Evolutionary conservation across 208 protist genomes (phyloP).

Genomic region (Crithidia brevicula): DNA sequence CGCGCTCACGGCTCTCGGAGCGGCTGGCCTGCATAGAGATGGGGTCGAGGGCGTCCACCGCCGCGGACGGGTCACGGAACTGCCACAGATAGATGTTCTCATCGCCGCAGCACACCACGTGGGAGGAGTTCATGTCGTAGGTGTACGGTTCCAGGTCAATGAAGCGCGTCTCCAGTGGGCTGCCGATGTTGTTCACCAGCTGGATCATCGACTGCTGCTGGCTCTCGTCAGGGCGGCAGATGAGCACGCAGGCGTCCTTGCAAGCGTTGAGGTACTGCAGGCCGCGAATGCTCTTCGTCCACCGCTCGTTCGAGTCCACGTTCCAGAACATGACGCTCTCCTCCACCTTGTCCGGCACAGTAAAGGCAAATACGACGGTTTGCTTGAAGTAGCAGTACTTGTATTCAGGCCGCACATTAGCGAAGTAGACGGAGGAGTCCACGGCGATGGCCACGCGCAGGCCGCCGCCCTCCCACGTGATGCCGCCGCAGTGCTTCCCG

Average conservation of each 20-base stretch:
- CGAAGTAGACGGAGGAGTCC: conserved; percentile 97
- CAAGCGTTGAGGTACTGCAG: conserved; percentile 77
- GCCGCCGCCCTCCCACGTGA: conserved; percentile 95
- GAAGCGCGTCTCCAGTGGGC: conserved; percentile 92
- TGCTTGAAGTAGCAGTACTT: conserved; percentile 95
- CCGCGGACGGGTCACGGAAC: conserved; percentile 84
- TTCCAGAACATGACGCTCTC: conserved; percentile 97
- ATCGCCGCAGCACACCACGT: conserved; percentile 92
- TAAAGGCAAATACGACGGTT: conserved; percentile 94
- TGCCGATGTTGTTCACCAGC: conserved; percentile 96
- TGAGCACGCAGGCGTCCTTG: conserved; percentile 91
- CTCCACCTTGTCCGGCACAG: conserved; percentile 89
- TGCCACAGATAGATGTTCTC: conserved; percentile 96
- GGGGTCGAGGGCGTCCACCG: conserved; percentile 83
- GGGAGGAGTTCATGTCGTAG: conserved; percentile 89
- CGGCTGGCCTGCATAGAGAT: conserved; percentile 84
- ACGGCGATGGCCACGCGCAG: conserved; percentile 95
- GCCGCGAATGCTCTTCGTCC: conserved; percentile 89
- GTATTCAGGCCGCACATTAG: conserved; percentile 96
- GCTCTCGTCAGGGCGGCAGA: conserved; percentile 67
- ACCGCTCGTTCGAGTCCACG: conserved; percentile 89
- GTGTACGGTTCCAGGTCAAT: conserved; percentile 91
- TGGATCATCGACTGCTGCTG: conserved; percentile 79
- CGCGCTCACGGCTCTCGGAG: conserved; percentile 63
- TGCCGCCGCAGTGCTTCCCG: conserved; percentile 80